Conservation (phyloP, 177 flowering plant species). For the Vitis hybrid region DNA sequence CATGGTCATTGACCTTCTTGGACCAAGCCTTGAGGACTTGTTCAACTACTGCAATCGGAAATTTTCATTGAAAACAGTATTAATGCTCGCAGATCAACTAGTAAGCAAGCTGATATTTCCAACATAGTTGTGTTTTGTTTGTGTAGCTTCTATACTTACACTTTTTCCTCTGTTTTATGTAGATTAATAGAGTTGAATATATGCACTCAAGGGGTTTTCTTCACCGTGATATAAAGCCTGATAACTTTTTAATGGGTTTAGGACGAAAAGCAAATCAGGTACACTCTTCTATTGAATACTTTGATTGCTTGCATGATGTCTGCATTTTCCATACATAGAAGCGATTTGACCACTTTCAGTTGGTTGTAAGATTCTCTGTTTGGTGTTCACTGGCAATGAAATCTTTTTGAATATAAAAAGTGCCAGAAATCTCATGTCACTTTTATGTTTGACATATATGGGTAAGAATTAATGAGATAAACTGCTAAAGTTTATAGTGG, state of each 20-base stretch:
- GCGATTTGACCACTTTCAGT: no score
- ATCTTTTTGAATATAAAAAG: no score
- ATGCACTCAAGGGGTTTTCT: slow-evolving; percentile 50
- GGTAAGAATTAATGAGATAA: no score
- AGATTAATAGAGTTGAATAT: slow-evolving; percentile 51
- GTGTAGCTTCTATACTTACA: background rate
- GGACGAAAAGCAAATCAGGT: slow-evolving; percentile 58
- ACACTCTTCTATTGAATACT: background rate
- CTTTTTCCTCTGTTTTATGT: background rate
- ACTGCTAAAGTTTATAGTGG: no score
- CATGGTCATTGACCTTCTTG: slow-evolving; percentile 48
- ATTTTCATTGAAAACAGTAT: slow-evolving; percentile 39
- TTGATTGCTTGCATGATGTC: no score
- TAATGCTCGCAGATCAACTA: slow-evolving; percentile 47
- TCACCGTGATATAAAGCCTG: slow-evolving; percentile 59
- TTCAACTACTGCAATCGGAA: slow-evolving; percentile 41
- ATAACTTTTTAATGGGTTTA: slow-evolving; percentile 52
- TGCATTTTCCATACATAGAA: no score
- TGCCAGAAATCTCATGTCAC: no score
- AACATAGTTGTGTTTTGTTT: background rate
- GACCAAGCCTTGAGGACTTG: slow-evolving; percentile 47
- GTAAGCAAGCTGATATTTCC: slow-evolving; percentile 15
- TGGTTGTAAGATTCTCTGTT: no score
- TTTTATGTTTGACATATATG: no score
- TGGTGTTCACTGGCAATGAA: no score